Evolutionary conservation across 1,284 basidiomycete genomes (phyloP).

Genomic region (Apiotrichum akiyoshidainum): DNA sequence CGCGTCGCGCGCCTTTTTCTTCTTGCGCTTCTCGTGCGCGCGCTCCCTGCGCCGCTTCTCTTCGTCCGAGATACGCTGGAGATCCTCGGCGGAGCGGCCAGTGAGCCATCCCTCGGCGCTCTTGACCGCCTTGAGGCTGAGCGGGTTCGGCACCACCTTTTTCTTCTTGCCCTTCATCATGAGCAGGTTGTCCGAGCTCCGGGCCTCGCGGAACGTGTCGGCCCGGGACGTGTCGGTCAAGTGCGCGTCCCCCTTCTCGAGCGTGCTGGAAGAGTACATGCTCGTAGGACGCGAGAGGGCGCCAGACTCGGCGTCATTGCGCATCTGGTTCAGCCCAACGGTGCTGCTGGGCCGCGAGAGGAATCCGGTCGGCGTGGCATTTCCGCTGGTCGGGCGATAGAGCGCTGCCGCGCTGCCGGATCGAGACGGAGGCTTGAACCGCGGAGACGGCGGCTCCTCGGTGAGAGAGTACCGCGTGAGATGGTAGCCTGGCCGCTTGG

Average conservation of each 20-base stretch:
- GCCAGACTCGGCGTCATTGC: not conserved
- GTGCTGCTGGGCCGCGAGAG: conserved; percentile 2
- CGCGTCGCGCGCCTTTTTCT: conserved; percentile 57
- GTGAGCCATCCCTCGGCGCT: conserved; percentile 44
- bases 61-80: conserved; percentile 39
- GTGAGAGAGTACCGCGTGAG: conserved; percentile 57
- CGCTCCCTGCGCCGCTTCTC: conserved; percentile 54
- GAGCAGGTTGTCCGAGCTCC: conserved; percentile 35
- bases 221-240: not conserved
- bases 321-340: conserved; percentile 13
- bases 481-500: conserved; percentile 66
- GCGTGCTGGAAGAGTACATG: conserved; percentile 35
- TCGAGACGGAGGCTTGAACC: not conserved
- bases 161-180: conserved; percentile 31
- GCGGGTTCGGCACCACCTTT: conserved; percentile 14
- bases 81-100: not conserved
- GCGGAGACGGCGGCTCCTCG: not conserved
- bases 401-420: conserved; percentile 8
- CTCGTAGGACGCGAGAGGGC: conserved; percentile 31
- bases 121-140: conserved; percentile 32
- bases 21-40: conserved; percentile 54
- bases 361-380: not conserved
- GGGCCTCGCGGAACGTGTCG: conserved; percentile 11
- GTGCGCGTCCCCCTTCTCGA: not conserved
- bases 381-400: not conserved